These are phyloP conservation scores for Penicillium atrosanguineum DNA, from an alignment of 495 filamentous ascomycete genomes.

Conservation along the genomic window DNA sequence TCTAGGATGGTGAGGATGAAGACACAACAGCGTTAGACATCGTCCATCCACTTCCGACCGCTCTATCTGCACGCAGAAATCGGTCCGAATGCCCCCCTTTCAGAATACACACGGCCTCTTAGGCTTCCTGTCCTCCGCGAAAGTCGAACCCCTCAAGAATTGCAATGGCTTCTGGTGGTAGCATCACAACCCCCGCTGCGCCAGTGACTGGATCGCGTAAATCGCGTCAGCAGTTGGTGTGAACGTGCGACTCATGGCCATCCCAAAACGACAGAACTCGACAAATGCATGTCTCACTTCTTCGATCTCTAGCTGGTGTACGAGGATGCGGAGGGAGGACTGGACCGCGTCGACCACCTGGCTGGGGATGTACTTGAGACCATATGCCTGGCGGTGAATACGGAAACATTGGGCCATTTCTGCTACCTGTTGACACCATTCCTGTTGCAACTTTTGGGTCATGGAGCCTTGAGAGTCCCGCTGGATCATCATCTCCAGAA, in stretches of 20 bases:
- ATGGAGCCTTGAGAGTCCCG: slow-evolving; percentile 9
- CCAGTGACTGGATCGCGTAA: slow-evolving; percentile 20
- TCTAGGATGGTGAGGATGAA: too few relatives aligned
- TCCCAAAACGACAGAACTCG: slow-evolving; percentile 33
- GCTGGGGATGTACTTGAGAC: slow-evolving; percentile 33
- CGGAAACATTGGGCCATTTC: slow-evolving; percentile 33
- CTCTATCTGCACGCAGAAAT: neutral
- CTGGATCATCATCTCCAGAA: slow-evolving; percentile 25
- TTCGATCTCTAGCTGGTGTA: slow-evolving; percentile 21
- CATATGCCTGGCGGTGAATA: slow-evolving; percentile 30
- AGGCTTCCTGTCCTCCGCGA: neutral
- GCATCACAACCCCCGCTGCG: slow-evolving; percentile 14
- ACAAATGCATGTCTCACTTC: slow-evolving; percentile 27
- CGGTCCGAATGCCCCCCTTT: neutral
- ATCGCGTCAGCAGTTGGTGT: slow-evolving; percentile 27
- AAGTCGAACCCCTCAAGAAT: slow-evolving; percentile 20
- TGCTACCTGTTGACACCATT: slow-evolving; percentile 20
- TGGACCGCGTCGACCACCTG: slow-evolving; percentile 33
- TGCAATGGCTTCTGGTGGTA: slow-evolving; percentile 28
- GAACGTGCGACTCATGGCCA: slow-evolving; percentile 28
- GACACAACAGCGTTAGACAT: neutral
- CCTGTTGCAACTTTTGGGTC: slow-evolving; percentile 15
- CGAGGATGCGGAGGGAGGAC: slow-evolving; percentile 25
- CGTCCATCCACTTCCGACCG: neutral
- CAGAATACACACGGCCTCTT: neutral